Percentiles rank a stretch among this genome's conserved stretches.
Evolutionary conservation across 2,329 filamentous ascomycete genomes (phyloP).

Genomic region (Phialophora macrospora): DNA sequence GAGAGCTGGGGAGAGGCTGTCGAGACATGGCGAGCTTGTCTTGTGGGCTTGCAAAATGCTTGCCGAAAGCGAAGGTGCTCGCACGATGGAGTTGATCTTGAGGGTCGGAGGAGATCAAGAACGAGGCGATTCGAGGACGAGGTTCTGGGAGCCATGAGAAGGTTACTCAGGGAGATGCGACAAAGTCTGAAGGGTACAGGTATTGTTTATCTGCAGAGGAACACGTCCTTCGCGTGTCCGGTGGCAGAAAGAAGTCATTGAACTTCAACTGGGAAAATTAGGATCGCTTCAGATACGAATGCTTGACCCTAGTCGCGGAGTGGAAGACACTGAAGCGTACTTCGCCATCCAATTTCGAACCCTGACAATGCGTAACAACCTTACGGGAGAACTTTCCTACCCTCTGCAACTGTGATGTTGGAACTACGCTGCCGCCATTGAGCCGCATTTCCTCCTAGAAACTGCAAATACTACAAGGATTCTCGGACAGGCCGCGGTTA

Average conservation of each 20-base stretch:
- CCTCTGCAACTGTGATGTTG: not conserved
- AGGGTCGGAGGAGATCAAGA: conserved; percentile 30
- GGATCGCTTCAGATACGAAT: not conserved
- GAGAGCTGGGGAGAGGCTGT: conserved; percentile 28
- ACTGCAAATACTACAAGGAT: not conserved
- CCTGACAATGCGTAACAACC: not conserved
- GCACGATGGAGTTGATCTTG: conserved; percentile 26
- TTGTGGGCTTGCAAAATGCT: conserved; percentile 23
- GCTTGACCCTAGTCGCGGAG: not conserved
- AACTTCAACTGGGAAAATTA: conserved; percentile 3
- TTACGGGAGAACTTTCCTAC: not conserved
- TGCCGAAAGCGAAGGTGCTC: conserved; percentile 29
- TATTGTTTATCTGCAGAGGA: not conserved
- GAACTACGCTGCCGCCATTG: not conserved
- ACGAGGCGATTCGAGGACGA: conserved; percentile 27
- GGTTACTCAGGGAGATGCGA: not conserved
- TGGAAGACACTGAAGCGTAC: not conserved
- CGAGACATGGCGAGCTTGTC: conserved; percentile 34
- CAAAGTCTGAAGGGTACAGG: not conserved
- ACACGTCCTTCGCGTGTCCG: conserved; percentile 1
- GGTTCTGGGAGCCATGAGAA: conserved; percentile 21
- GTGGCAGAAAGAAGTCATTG: not conserved
- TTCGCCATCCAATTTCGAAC: not conserved
- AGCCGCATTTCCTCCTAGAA: not conserved
- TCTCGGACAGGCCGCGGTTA: not conserved